Evolutionary conservation across 345 rosid genomes (phyloP), one percentile per base, ranked within the genome.

Genomic region (Trapa bicornis): DNA sequence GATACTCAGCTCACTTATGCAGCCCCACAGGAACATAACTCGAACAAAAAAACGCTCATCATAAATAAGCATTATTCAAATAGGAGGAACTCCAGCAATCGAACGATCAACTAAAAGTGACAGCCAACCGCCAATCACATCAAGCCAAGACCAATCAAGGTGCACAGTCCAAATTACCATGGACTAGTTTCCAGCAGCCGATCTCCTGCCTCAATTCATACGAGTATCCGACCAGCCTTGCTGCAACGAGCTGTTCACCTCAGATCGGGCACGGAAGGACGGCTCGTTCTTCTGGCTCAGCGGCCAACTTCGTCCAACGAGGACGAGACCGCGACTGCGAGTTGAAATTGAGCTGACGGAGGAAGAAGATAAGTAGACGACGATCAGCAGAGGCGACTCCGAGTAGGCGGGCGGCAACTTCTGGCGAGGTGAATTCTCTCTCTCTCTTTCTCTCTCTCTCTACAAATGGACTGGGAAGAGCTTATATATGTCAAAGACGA

Each of bases 121-220:
- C 65, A 38, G 10, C 41, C 9, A 37, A 39, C 65, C 39, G 13
- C 43, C 43, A 13, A 57, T 53, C 39, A 64, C 29, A 41, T 14
- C 39, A 37, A 11, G 61, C 35, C 50, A 7, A 33, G 6, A 35
- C 48, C 62, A 32, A 65, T 60, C 66, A n/a, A 32, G 42, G 10
- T 43, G 13, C 39, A 48, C 42, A 42, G 35, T 35, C 8, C 45
- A 68, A 70, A 39, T 68, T 74, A 84, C 88, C 88, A 84, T 81
- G 61, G 76, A 53, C 35, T 7, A 14, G 29, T n/a, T 15, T 22
- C 29, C 67, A 37, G 62, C 61, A 38, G 50, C 43, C 68, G 64
- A 39, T 72, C 68, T 41, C 47, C 53, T 5, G 6, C 65, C 47
- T 70, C 72, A 81, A 61, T 68, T 81, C 82, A 76, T 81, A 67